These are phyloP conservation scores for Quercus robur DNA, from an alignment of 306 rosid genomes.

Conservation along the genomic window DNA sequence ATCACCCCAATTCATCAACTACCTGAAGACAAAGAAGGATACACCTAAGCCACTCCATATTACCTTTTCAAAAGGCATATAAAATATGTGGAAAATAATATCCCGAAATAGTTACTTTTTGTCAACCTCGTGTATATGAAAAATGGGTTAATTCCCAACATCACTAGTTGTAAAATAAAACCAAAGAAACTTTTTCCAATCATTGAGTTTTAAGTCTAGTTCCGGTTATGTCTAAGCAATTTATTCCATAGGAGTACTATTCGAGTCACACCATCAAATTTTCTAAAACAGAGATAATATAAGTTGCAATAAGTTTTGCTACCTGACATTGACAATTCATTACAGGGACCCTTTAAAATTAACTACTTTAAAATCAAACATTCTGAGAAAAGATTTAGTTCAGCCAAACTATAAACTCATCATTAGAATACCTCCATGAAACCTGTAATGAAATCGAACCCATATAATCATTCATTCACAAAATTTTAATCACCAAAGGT, in stretches of 20 bases:
- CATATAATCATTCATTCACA: background rate
- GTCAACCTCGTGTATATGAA: background rate
- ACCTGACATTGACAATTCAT: background rate
- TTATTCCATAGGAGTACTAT: background rate
- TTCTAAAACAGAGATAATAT: background rate
- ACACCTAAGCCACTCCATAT: background rate
- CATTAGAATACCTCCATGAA: slow-evolving; percentile 6
- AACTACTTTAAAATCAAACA: too few relatives aligned
- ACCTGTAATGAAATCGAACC: background rate
- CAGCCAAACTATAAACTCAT: background rate
- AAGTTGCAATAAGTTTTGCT: background rate
- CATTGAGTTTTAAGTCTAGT: background rate
- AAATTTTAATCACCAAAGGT: background rate
- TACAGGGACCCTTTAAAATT: background rate
- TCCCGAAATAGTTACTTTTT: background rate
- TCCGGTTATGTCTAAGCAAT: background rate
- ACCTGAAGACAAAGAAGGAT: background rate
- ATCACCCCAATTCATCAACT: background rate
- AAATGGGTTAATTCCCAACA: background rate
- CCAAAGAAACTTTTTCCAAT: background rate
- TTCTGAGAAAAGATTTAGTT: too few relatives aligned
- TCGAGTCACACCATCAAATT: background rate
- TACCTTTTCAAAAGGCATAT: background rate
- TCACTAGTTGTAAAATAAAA: background rate
- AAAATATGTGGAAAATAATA: background rate